Evolutionary conservation across 257 asterid genomes (phyloP).

Genomic region (Salvia miltiorrhiza): DNA sequence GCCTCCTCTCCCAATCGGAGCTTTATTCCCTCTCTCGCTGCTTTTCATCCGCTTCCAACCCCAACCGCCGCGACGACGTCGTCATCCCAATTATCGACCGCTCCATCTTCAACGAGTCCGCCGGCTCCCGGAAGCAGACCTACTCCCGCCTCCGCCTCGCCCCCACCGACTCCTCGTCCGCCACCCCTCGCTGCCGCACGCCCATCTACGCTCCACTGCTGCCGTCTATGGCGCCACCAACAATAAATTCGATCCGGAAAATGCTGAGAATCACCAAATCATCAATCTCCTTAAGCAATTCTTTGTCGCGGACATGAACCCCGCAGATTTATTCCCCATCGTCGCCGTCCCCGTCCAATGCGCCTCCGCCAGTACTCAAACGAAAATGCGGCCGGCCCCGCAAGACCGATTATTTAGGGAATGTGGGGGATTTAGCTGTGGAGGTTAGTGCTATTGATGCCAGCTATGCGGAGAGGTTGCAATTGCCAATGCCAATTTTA

Average conservation of each 20-base stretch:
- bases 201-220: conserved; percentile 58
- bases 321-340: conserved; percentile 27
- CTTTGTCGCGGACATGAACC: conserved; percentile 36
- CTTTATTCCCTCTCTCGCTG: conserved; percentile 66
- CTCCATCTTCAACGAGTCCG: conserved; percentile 84
- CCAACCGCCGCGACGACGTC: conserved; percentile 57
- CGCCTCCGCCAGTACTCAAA: conserved; percentile 26
- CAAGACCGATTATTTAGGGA: conserved; percentile 13
- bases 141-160: conserved; percentile 85
- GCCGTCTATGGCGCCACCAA: not conserved
- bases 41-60: conserved; percentile 49
- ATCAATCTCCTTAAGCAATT: conserved; percentile 52
- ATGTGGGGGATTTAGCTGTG: not conserved
- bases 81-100: conserved; percentile 77
- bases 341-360: conserved; percentile 19
- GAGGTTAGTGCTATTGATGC: conserved; percentile 25
- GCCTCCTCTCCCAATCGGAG: conserved; percentile 69
- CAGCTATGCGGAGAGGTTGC: conserved; percentile 4
- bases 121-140: conserved; percentile 83
- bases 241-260: conserved; percentile 41
- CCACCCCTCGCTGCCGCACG: conserved; percentile 59
- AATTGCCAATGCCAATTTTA: not conserved
- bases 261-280: conserved; percentile 45
- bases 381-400: conserved; percentile 64
- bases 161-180: conserved; percentile 45